Percentiles rank a stretch among this genome's conserved stretches.
Conservation (phyloP, 768 basidiomycete species). For the Clathrus columnatus region DNA sequence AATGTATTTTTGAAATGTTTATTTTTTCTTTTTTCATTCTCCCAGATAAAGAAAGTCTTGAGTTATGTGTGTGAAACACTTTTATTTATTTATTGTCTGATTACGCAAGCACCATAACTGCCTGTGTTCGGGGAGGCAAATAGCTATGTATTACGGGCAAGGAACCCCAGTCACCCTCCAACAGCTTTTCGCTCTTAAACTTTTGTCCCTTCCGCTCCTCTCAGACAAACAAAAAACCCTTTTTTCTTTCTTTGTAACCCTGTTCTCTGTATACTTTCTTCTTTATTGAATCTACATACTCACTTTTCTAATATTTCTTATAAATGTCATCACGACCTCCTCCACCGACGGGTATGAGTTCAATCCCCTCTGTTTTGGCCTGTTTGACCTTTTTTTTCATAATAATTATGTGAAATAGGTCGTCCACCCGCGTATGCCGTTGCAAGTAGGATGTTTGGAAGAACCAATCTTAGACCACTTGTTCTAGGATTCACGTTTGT, state of each 20-base stretch:
- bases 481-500: background rate
- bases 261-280: background rate
- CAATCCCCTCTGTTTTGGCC: background rate
- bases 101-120: too few species aligned
- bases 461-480: conserved; percentile 6
- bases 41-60: background rate
- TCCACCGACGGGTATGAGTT: conserved; percentile 3
- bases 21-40: background rate
- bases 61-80: too few species aligned
- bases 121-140: too few species aligned
- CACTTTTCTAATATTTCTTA: background rate
- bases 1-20: background rate
- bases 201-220: background rate
- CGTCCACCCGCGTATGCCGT: conserved; percentile 8
- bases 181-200: background rate
- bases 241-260: background rate
- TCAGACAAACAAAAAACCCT: too few species aligned
- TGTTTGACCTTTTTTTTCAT: background rate
- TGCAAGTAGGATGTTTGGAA: conserved; percentile 5
- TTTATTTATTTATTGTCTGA: too few species aligned
- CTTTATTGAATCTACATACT: too few species aligned
- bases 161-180: background rate
- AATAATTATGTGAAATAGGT: background rate
- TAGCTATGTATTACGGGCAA: too few species aligned
- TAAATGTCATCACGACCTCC: conserved; percentile 4